Conservation (phyloP, 768 basidiomycete species). For the Tulasnella sp. region DNA sequence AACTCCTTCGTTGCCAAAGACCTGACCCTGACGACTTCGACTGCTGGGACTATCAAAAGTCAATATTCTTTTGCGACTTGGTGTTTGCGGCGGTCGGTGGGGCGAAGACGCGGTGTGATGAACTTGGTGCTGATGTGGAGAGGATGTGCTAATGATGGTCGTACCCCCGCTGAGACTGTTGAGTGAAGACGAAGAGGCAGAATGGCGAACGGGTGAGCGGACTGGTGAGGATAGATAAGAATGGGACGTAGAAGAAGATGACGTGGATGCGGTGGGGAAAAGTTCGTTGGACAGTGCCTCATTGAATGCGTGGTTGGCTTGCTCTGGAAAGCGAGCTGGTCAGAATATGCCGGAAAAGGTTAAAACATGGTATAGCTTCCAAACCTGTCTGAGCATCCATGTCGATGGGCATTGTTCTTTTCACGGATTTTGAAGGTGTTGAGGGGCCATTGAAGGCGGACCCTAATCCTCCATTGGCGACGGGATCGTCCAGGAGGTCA, state of each 20-base stretch:
- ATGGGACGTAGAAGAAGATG: constrained; percentile 31
- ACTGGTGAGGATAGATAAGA: constrained; percentile 30
- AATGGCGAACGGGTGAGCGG: constrained; percentile 19
- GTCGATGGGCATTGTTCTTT: constrained; percentile 62
- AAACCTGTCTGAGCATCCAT: constrained; percentile 73
- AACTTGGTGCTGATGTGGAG: constrained; percentile 21
- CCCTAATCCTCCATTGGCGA: constrained; percentile 13
- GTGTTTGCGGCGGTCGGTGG: constrained; percentile 21
- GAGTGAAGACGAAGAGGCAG: constrained; percentile 3
- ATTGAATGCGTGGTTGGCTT: constrained; percentile 43
- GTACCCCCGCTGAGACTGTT: not conserved
- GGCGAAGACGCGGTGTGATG: constrained; percentile 22
- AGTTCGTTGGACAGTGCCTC: constrained; percentile 43
- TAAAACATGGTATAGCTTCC: constrained; percentile 22
- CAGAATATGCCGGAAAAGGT: not conserved
- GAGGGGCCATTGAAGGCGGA: constrained; percentile 42
- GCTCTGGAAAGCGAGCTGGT: constrained; percentile 32
- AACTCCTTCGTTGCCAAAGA: constrained; percentile 14
- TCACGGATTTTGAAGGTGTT: constrained; percentile 50
- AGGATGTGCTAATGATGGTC: constrained; percentile 11
- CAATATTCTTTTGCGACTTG: not conserved
- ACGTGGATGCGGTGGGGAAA: constrained; percentile 34
- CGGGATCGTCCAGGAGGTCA: constrained; percentile 12
- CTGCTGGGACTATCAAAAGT: constrained; percentile 19
- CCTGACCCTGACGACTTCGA: constrained; percentile 1